Percentiles rank a stretch among this genome's conserved stretches.
phyloP scores from a whole-genome alignment of 176 grass and related monocot species.

The Chrysopogon serrulatus region DNA sequence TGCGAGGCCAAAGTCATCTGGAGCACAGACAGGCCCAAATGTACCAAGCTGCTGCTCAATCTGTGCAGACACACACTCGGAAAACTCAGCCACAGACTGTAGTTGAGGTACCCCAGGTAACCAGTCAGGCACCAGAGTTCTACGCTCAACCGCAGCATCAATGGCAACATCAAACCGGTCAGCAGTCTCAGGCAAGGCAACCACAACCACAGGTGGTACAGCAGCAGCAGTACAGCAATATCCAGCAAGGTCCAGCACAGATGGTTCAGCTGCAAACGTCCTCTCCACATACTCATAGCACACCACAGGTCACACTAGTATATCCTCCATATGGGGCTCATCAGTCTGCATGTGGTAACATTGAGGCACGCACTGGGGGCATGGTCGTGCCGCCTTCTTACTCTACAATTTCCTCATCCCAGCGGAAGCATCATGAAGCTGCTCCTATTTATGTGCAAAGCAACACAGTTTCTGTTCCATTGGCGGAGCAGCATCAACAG shows the following conservation, averaged over 20 bases:
- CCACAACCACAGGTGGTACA: slow-evolving; percentile 40
- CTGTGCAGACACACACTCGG: slow-evolving; percentile 38
- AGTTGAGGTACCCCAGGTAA: slow-evolving; percentile 17
- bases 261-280: slow-evolving; percentile 44
- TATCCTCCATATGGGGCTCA: slow-evolving; percentile 72
- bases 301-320: slow-evolving; percentile 47
- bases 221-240: slow-evolving; percentile 47
- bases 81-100: slow-evolving; percentile 36
- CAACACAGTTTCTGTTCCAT: slow-evolving; percentile 38
- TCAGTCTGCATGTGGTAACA: slow-evolving; percentile 51
- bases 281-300: slow-evolving; percentile 55
- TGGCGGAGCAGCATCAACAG: slow-evolving; percentile 26
- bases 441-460: slow-evolving; percentile 62
- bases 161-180: slow-evolving; percentile 41
- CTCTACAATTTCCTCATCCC: slow-evolving; percentile 52
- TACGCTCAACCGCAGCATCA: slow-evolving; percentile 47
- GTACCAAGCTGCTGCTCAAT: slow-evolving; percentile 41
- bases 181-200: slow-evolving; percentile 47
- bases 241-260: slow-evolving; percentile 50
- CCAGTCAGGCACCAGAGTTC: slow-evolving; percentile 37
- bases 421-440: slow-evolving; percentile 51
- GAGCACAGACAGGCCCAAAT: slow-evolving; percentile 33
- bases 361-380: slow-evolving; percentile 44
- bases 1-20: slow-evolving; percentile 31
- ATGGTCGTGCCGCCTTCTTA: slow-evolving; percentile 59